Conservation (phyloP, 805 yeast genomes). For the Teunomyces kruisii region DNA sequence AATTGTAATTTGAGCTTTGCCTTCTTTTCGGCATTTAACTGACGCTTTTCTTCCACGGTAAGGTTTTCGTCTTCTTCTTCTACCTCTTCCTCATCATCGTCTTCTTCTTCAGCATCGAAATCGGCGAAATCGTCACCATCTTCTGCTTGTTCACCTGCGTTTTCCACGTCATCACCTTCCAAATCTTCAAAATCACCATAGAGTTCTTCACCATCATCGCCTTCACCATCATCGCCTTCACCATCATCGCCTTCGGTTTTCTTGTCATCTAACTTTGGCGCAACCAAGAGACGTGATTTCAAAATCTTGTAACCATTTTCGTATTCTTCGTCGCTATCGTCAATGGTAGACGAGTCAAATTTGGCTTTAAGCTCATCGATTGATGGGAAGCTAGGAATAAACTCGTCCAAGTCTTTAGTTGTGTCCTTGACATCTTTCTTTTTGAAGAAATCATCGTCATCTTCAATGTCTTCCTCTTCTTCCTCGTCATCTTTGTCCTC, state of each 20-base stretch:
- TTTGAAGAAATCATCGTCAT: conserved; percentile 51
- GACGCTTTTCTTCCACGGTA: conserved; percentile 73
- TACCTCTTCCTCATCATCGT: conserved; percentile 43
- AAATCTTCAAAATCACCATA: conserved; percentile 44
- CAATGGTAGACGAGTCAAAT: conserved; percentile 38
- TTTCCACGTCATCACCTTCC: conserved; percentile 34
- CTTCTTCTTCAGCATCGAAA: conserved; percentile 50
- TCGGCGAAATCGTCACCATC: conserved; percentile 49
- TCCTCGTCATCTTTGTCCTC: conserved; percentile 47
- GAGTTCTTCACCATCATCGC: conserved; percentile 28
- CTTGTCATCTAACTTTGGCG: conserved; percentile 46
- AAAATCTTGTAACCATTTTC: conserved; percentile 42
- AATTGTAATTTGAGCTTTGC: conserved; percentile 86
- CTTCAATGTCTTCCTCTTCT: conserved; percentile 38
- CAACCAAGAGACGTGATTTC: conserved; percentile 50
- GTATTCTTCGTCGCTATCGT: conserved; percentile 35
- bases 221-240: conserved; percentile 25
- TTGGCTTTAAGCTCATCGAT: conserved; percentile 45
- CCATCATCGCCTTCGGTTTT: conserved; percentile 20
- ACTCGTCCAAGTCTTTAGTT: conserved; percentile 37
- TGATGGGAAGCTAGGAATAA: conserved; percentile 35
- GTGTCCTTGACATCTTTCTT: conserved; percentile 38
- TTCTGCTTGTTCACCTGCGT: conserved; percentile 24
- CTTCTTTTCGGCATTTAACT: conserved; percentile 81
- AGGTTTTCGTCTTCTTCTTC: conserved; percentile 41